A percentile compares a stretch with the other conserved stretches of the same genome.
Conservation (phyloP, 768 basidiomycete genomes). For the Pisolithus orientalis region DNA sequence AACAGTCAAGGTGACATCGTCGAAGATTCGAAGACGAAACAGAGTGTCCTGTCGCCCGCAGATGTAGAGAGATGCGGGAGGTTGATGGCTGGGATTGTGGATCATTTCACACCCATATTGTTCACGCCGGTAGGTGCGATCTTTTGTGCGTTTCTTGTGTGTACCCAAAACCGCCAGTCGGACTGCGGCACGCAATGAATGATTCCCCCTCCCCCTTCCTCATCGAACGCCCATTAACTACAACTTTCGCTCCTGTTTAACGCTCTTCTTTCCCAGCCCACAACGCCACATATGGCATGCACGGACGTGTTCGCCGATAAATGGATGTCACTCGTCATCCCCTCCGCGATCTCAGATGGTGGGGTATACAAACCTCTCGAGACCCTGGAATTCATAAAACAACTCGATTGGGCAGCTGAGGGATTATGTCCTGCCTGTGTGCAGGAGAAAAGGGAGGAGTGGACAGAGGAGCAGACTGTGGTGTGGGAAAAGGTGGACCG, state of each 20-base stretch:
- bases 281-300: slow-evolving; percentile 68
- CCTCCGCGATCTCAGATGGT: slow-evolving; percentile 55
- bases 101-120: slow-evolving; percentile 63
- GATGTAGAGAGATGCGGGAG: slow-evolving; percentile 35
- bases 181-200: background rate
- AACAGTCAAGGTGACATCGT: background rate
- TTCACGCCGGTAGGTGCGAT: slow-evolving; percentile 49
- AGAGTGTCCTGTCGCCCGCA: slow-evolving; percentile 25
- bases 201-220: background rate
- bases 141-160: background rate
- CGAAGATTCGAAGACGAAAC: slow-evolving; percentile 2
- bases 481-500: slow-evolving; percentile 57
- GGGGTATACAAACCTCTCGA: slow-evolving; percentile 70
- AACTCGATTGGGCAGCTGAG: slow-evolving; percentile 48
- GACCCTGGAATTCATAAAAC: slow-evolving; percentile 55
- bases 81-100: slow-evolving; percentile 52
- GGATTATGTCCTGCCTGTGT: slow-evolving; percentile 59
- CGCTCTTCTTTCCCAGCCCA: slow-evolving; percentile 25
- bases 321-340: slow-evolving; percentile 67
- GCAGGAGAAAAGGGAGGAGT: slow-evolving; percentile 55
- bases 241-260: background rate
- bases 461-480: slow-evolving; percentile 51
- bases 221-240: background rate
- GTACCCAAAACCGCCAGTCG: background rate
- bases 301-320: slow-evolving; percentile 64